Evolutionary conservation across 441 rosid genomes (phyloP).

Genomic region (Capsella rubella): DNA sequence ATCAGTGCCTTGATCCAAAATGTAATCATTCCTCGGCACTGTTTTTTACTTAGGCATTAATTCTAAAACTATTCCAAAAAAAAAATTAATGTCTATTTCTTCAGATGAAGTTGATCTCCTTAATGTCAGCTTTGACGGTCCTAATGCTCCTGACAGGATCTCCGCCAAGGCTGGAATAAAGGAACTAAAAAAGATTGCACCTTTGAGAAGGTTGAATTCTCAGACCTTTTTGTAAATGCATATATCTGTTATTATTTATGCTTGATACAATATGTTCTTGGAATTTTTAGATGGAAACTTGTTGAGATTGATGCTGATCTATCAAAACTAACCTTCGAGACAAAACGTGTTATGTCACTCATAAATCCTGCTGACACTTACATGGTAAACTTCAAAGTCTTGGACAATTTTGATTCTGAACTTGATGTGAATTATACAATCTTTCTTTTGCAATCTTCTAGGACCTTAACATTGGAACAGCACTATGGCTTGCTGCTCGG

Average conservation of each 20-base stretch:
- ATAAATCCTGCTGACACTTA: constrained; percentile 87
- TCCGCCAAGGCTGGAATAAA: constrained; percentile 71
- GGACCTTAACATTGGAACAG: constrained; percentile 95
- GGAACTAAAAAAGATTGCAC: constrained; percentile 76
- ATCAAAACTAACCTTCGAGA: constrained; percentile 67
- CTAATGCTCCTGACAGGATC: constrained; percentile 86
- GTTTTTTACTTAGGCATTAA: not conserved
- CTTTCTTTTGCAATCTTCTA: constrained; percentile 42
- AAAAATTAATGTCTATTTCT: not conserved
- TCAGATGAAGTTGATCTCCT: constrained; percentile 89
- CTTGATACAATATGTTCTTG: constrained; percentile 29
- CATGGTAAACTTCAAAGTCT: constrained; percentile 62
- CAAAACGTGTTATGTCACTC: constrained; percentile 78
- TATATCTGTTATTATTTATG: not conserved
- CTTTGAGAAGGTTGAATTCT: constrained; percentile 66
- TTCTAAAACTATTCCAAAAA: constrained; percentile 1
- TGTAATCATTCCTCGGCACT: constrained; percentile 50
- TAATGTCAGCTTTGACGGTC: constrained; percentile 89
- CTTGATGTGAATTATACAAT: not conserved
- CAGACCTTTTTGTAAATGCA: not conserved
- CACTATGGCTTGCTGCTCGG: constrained; percentile 90
- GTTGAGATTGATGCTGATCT: constrained; percentile 87
- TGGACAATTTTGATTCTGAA: not conserved
- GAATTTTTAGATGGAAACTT: constrained; percentile 82
- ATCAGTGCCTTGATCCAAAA: constrained; percentile 73